Conservation (phyloP, 2,329 filamentous ascomycete genomes). For the Venturia aucupariae region DNA sequence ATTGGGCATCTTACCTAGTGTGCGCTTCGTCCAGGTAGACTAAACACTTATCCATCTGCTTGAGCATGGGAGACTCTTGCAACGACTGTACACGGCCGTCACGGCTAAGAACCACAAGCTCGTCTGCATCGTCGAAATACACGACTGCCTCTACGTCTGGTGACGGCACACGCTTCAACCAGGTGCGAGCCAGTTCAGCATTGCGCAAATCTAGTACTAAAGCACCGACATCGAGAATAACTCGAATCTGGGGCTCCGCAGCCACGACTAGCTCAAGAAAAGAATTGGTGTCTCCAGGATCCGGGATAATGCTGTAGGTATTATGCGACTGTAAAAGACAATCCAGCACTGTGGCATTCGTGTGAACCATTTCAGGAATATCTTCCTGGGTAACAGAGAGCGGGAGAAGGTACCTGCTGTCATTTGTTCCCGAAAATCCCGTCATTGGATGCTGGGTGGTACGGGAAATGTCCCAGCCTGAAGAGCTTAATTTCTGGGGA, state of each 20-base stretch:
- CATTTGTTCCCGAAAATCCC: conserved; percentile 64
- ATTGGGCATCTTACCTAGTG: conserved; percentile 35
- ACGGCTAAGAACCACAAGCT: conserved; percentile 45
- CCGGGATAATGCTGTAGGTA: conserved; percentile 20
- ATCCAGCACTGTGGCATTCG: conserved; percentile 57
- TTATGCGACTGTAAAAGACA: conserved; percentile 50
- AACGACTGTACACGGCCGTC: conserved; percentile 40
- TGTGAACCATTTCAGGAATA: conserved; percentile 47
- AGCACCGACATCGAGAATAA: conserved; percentile 64
- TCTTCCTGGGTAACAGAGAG: conserved; percentile 48
- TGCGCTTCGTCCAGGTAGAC: conserved; percentile 64
- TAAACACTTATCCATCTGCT: conserved; percentile 49
- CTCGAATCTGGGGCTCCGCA: conserved; percentile 36
- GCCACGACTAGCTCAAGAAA: conserved; percentile 39
- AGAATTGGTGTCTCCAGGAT: conserved; percentile 20
- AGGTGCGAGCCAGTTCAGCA: conserved; percentile 40
- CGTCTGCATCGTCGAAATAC: conserved; percentile 48
- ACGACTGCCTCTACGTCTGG: conserved; percentile 38
- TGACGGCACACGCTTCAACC: conserved; percentile 36
- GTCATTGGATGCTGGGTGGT: conserved; percentile 42
- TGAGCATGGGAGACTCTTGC: conserved; percentile 48
- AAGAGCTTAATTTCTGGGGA: conserved; percentile 51
- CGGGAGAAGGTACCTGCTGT: conserved; percentile 50
- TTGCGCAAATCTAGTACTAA: conserved; percentile 60
- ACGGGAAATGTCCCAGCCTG: conserved; percentile 56